Evolutionary conservation across 1,284 basidiomycete species (phyloP), one percentile per base, ranked within the genome.

Genomic region (Taiwanofungus camphoratus): DNA sequence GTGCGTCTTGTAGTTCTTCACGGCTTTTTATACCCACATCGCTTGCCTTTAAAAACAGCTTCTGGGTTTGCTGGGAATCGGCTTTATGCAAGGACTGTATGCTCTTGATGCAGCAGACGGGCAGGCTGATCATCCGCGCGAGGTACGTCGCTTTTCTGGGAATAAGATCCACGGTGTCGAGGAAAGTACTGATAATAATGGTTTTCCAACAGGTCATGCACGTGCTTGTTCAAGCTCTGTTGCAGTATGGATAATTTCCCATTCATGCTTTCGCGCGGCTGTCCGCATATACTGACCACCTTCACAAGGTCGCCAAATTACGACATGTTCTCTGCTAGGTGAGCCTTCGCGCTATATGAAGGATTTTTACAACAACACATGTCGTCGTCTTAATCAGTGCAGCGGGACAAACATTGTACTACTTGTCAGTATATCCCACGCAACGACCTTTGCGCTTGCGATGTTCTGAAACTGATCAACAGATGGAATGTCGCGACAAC

Each of bases 101-200:
- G 92, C 93, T 1, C 70, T 96, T 21, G 92, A 96, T 58, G 90
- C 88, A 23, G 91, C 92, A 2, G 92, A 96, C 63, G 91, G 91
- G 15, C 71, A 77, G 30, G 73, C 72, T 1, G 82, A 87, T 44
- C 69, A 76, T 22, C 65, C 72, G 3, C 61, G 60, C 2, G 57
- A 60, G 32, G 82, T 82, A 54, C 51, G 64, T 51, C 23, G 24
- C 30, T 26, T 37, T 4, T 20, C 9, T 26, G 15, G 24, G 7
- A 3, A 20, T 38, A 33, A 20, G 5, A 9, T 15, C 24, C 22
- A 13, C 32, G 15, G 8, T 45, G 11, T 30, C 15, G 24, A 5
- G n/a, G n/a, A n/a, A n/a, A n/a, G n/a, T n/a, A n/a, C n/a, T n/a
- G n/a, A n/a, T n/a, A n/a, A n/a, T n/a, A n/a, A 3, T 7, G 23